A percentile compares a stretch with the other conserved stretches of the same genome.
Conservation (phyloP, 1,139 yeast genomes). For the Hyphopichia pseudoburtonii region DNA sequence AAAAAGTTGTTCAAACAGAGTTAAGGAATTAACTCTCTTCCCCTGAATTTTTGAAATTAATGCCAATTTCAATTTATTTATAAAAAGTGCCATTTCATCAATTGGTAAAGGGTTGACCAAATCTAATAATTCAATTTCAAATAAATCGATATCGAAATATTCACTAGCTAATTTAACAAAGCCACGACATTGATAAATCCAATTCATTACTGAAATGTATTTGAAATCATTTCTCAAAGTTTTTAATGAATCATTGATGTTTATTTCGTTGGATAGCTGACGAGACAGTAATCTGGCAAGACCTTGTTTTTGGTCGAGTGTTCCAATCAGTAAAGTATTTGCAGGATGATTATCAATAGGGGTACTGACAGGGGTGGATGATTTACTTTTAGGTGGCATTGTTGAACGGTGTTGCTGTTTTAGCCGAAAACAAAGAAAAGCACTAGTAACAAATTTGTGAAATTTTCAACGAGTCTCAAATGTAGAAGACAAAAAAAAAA, state of each 20-base stretch:
- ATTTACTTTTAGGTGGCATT: slow-evolving; percentile 11
- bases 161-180: slow-evolving; percentile 44
- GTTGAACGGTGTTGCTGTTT: background rate
- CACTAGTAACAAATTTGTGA: background rate
- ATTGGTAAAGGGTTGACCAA: slow-evolving; percentile 37
- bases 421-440: too few species aligned
- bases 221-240: slow-evolving; percentile 26
- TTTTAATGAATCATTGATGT: slow-evolving; percentile 11
- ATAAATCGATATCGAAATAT: slow-evolving; percentile 52
- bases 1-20: slow-evolving; percentile 44
- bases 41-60: slow-evolving; percentile 33
- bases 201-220: slow-evolving; percentile 50
- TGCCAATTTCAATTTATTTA: slow-evolving; percentile 41
- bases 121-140: slow-evolving; percentile 53
- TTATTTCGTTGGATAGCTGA: slow-evolving; percentile 25
- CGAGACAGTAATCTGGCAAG: slow-evolving; percentile 30
- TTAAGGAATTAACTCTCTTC: slow-evolving; percentile 2
- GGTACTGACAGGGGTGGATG: slow-evolving; percentile 12
- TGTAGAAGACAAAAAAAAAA: too few species aligned
- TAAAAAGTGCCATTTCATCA: slow-evolving; percentile 33
- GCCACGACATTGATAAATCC: slow-evolving; percentile 50
- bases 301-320: slow-evolving; percentile 24
- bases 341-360: slow-evolving; percentile 21
- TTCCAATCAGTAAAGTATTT: slow-evolving; percentile 21
- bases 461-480: too few species aligned